Percentiles rank a stretch among this genome's conserved stretches.
Conservation (phyloP, 371 early-diverging fungal genomes). For the Mucor mucedo region DNA sequence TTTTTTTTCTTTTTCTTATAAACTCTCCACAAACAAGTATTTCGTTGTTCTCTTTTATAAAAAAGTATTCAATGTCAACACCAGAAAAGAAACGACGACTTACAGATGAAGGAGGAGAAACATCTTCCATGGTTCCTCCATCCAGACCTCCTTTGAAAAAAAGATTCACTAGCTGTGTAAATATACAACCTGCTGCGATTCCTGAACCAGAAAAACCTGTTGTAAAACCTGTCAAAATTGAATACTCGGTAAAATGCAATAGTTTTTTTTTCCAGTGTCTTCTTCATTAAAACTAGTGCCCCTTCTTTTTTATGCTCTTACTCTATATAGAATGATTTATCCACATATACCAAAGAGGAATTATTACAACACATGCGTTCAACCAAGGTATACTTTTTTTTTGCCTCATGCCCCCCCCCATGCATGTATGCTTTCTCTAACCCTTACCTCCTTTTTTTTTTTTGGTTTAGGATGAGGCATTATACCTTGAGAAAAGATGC, state of each 20-base stretch:
- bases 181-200: constrained; percentile 8
- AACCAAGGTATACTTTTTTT: constrained; percentile 27
- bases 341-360: constrained; percentile 23
- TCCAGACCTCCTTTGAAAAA: constrained; percentile 37
- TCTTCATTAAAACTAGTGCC: too few relatives aligned
- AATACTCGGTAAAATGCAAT: not conserved
- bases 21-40: not conserved
- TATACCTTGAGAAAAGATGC: constrained; percentile 13
- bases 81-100: constrained; percentile 14
- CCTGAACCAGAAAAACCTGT: not conserved
- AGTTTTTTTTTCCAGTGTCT: too few relatives aligned
- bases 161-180: constrained; percentile 28
- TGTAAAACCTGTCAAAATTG: not conserved
- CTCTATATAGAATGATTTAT: constrained; percentile 12
- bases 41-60: not conserved
- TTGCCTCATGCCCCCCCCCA: too few relatives aligned
- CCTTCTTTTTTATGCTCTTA: not conserved
- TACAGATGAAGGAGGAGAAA: constrained; percentile 4
- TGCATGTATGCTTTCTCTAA: not conserved
- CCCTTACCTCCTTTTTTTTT: not conserved
- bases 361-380: constrained; percentile 28
- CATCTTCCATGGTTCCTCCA: constrained; percentile 12
- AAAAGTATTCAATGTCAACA: constrained; percentile 1
- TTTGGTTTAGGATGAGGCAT: constrained; percentile 15
- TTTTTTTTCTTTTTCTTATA: not conserved